Base-by-base conservation (phyloP, 2,329 filamentous ascomycete species). In the Alternaria infectoria region DNA sequence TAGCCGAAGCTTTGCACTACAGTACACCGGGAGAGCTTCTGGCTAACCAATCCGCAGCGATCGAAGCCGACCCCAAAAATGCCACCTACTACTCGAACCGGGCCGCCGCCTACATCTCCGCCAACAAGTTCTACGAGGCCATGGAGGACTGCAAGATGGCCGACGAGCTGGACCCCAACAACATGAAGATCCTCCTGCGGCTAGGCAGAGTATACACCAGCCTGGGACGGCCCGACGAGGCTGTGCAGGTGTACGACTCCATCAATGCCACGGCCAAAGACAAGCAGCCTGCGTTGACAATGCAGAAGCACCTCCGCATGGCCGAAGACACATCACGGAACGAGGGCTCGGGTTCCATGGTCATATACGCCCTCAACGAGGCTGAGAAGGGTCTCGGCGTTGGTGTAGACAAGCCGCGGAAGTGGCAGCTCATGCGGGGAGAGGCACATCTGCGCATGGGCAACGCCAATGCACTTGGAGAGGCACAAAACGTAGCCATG, bases 371-470 rank as follows among this genome's bases (percentile, higher is more conserved):
- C 10, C 86, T 99, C 44, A 94, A 98, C 73, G 91, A 96, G 82
- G 96, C 96, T 9, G 93, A 96, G 77, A 90, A 90, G 75, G 87
- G 90, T 4, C 86, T 99, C 5, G 94, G 93, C 11, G 74, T 84
- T 11, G 87, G 88, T n/a, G 93, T 93, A 21, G 85, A 87, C 72
- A 92, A 90, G 81, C 96, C 96, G 40, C 89, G 95, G 77, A 96
- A 96, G 82, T 99, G 96, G 96, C 92, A 91, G 77, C 84, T 98
- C 65, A 90, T 99, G 89, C 89, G 93, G 36, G 95, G 93, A 62
- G 93, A 97, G 81, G 95, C 95, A 10, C 92, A 96, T 75, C 82
- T 99, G 65, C 95, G 94, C 83, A 96, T 98, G 90, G 93, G 92
- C 63, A 93, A 92, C 65, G 87, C 90, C 62, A 97, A 97, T 81